phyloP scores from a whole-genome alignment of 352 stramenopile genomes.

The Globisporangium apiculatum region DNA sequence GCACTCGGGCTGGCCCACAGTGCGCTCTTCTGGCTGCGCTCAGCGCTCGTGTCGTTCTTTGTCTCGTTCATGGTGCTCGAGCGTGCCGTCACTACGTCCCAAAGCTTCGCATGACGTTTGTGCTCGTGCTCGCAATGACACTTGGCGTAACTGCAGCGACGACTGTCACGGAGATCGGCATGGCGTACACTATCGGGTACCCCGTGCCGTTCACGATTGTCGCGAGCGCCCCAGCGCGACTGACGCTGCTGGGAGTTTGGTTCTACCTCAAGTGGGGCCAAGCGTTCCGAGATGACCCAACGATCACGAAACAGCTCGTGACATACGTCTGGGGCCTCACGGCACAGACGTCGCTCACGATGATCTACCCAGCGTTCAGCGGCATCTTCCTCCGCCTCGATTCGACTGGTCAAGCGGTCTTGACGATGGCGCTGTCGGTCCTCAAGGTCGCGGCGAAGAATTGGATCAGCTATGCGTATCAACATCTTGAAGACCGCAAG shows the following conservation, averaged over 20 bases:
- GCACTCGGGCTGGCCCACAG: background rate
- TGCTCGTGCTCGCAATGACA: constrained; percentile 6
- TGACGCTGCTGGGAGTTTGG: constrained; percentile 13
- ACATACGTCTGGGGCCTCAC: constrained; percentile 20
- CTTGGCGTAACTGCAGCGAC: constrained; percentile 8
- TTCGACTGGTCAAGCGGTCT: constrained; percentile 6
- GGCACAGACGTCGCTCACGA: constrained; percentile 17
- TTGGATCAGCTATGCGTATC: background rate
- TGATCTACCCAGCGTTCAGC: constrained; percentile 25
- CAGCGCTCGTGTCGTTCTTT: constrained; percentile 13
- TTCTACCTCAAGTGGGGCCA: constrained; percentile 17
- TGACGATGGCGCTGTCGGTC: constrained; percentile 18
- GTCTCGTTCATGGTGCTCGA: constrained; percentile 14
- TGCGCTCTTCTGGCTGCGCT: constrained; percentile 13
- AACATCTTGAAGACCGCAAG: constrained; percentile 18
- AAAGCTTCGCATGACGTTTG: constrained; percentile 13
- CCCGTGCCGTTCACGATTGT: constrained; percentile 30
- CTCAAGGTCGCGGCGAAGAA: constrained; percentile 19
- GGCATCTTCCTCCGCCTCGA: constrained; percentile 19
- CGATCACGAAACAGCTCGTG: constrained; percentile 10
- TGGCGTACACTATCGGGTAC: constrained; percentile 20
- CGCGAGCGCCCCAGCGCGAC: background rate
- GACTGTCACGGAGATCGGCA: constrained; percentile 4
- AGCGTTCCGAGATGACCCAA: constrained; percentile 15
- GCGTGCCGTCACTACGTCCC: constrained; percentile 16